Base-by-base conservation (phyloP, 805 yeast species). In the Cyberlindnera subsufficiens region DNA sequence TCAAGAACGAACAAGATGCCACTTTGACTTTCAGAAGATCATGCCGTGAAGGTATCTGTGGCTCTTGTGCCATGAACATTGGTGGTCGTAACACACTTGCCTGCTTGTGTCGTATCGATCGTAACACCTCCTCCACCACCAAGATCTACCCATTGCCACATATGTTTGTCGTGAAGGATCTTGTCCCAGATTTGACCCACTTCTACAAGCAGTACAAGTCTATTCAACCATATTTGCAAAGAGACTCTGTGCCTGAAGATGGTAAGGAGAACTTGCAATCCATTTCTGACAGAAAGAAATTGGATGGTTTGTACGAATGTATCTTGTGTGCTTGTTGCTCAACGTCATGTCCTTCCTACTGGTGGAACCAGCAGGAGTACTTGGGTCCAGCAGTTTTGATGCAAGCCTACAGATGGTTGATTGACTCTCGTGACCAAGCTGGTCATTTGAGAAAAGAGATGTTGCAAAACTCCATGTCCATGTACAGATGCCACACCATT, bases 311-410 rank as follows among this genome's bases (percentile, higher is more conserved):
- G 55, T 91, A 91, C 72, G 98, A 91, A 72, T 91, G 99, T 75
- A 91, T 91, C 59, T 74, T 91, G 63, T 91, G 99, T 74, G 99
- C 99, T 10, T 90, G 99, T 72, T 91, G 99, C 70, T 90, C 97
- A 30, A 93, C 99, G 40, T 82, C 98, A 16, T 93, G 99, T 74
- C 99, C 99, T 42, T 90, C 98, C 3, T 93, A 93, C 78, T 93
- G 99, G 99, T 93, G 99, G 99, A 93, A 93, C 72, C 96, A 88
- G 72, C 96, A 90, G 70, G 95, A 93, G 74, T 93, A 93, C 71
- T 74, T 93, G 58, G 99, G 99, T 44, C 99, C 99, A 20, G 99
- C 99, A 27, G 98, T 93, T 42, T 78, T 93, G 67, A 86, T 93
- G 96, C 99, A 93, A 76, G 97, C 98, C 43, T 93, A 82, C 78